phyloP scores from a whole-genome alignment of 225 moss, liverwort and hornwort species.

The Marchantia paleacea region DNA sequence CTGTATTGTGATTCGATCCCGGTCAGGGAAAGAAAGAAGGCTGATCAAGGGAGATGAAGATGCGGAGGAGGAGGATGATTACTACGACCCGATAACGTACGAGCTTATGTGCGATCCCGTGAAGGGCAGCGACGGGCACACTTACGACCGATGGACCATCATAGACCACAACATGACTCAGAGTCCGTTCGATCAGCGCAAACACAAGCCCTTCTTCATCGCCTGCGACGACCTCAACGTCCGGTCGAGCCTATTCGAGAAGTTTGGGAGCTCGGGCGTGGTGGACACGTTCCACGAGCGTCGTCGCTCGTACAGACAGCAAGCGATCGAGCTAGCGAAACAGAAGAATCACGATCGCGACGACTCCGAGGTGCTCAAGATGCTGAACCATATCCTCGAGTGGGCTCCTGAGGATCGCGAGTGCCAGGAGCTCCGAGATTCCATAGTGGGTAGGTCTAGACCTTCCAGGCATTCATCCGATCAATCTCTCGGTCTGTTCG shows the following conservation, averaged over 20 bases:
- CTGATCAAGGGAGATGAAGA: too few species aligned
- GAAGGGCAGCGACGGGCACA: slow-evolving; percentile 21
- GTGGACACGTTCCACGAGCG: background rate
- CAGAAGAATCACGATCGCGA: background rate
- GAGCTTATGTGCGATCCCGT: slow-evolving; percentile 25
- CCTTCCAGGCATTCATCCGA: too few species aligned
- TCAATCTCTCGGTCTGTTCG: too few species aligned
- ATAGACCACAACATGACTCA: slow-evolving; percentile 7
- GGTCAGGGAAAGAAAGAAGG: too few species aligned
- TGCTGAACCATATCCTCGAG: slow-evolving; percentile 11
- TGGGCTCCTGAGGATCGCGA: background rate
- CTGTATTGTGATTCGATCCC: too few species aligned
- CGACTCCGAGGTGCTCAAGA: background rate
- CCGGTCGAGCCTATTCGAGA: slow-evolving; percentile 22
- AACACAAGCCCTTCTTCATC: slow-evolving; percentile 8
- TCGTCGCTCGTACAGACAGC: background rate
- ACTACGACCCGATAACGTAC: slow-evolving; percentile 18
- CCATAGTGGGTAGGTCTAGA: background rate
- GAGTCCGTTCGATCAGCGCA: slow-evolving; percentile 6
- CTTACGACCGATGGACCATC: slow-evolving; percentile 19
- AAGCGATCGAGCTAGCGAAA: background rate
- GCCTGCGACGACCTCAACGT: slow-evolving; percentile 26
- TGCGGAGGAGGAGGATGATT: too few species aligned
- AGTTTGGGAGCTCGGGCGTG: background rate
- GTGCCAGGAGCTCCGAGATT: background rate